Evolutionary conservation across 2,329 filamentous ascomycete genomes (phyloP).

Genomic region (Trichoderma sp.): DNA sequence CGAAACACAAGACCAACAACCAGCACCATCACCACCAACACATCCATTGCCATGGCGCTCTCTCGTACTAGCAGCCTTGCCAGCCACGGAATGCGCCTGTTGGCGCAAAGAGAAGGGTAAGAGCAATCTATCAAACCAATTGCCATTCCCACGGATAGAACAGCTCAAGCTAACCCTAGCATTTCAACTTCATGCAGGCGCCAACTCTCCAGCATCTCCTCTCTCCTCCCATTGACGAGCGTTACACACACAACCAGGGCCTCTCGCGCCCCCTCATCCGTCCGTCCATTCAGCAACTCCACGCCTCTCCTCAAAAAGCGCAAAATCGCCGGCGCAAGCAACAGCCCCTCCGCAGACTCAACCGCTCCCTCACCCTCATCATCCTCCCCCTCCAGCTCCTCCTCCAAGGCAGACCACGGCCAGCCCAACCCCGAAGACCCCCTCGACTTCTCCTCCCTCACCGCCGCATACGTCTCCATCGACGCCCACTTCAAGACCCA

Average conservation of each 20-base stretch:
- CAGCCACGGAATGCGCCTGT: conserved; percentile 25
- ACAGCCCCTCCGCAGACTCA: conserved; percentile 26
- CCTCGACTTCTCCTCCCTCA: conserved; percentile 49
- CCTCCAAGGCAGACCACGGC: conserved; percentile 22
- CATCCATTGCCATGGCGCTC: background rate
- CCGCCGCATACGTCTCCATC: conserved; percentile 41
- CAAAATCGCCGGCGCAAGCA: conserved; percentile 33
- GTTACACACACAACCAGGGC: background rate
- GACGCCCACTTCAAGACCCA: conserved; percentile 44
- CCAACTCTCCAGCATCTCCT: background rate
- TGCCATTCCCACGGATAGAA: background rate
- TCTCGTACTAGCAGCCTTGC: conserved; percentile 15
- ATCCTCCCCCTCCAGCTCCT: conserved; percentile 20
- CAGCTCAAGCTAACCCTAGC: background rate
- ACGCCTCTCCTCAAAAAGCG: conserved; percentile 37
- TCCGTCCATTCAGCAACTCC: conserved; percentile 33
- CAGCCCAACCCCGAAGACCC: conserved; percentile 42
- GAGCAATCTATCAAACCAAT: background rate
- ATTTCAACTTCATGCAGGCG: background rate
- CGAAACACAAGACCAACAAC: background rate
- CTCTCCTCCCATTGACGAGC: background rate
- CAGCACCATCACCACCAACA: background rate
- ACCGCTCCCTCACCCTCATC: conserved; percentile 14
- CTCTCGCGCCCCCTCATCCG: background rate
- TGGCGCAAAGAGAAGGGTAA: conserved; percentile 28